A percentile compares a stretch with the other conserved stretches of the same genome.
Evolutionary conservation across 2,329 filamentous ascomycete genomes (phyloP).

Genomic region (Aureobasidium uvarum): DNA sequence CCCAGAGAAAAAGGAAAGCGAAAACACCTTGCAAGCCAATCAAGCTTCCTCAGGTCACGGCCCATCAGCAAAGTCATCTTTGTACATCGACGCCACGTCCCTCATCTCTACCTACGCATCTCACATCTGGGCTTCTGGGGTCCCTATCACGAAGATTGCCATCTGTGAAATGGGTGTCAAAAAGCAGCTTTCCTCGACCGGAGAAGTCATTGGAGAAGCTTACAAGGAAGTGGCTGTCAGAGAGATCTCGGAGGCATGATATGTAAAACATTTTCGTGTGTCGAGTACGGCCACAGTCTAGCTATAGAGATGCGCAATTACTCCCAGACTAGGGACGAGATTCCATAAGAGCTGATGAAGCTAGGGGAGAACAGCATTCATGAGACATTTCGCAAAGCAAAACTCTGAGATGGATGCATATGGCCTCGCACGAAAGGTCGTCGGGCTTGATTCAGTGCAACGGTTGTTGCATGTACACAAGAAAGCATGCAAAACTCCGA

Average conservation of each 20-base stretch:
- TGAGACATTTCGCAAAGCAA: too few relatives aligned
- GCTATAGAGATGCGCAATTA: too few relatives aligned
- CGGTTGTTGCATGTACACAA: background rate
- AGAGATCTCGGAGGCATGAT: too few relatives aligned
- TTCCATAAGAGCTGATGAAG: too few relatives aligned
- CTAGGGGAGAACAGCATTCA: too few relatives aligned
- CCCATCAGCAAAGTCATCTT: conserved; percentile 38
- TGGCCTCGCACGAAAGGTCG: too few relatives aligned
- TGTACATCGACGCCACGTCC: conserved; percentile 44
- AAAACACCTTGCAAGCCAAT: conserved; percentile 20
- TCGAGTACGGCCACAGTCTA: too few relatives aligned
- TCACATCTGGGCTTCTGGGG: conserved; percentile 67
- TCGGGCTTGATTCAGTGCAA: background rate
- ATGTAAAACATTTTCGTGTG: too few relatives aligned
- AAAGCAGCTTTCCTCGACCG: conserved; percentile 53
- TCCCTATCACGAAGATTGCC: conserved; percentile 67
- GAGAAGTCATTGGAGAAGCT: conserved; percentile 52
- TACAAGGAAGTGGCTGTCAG: conserved; percentile 51
- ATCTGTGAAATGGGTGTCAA: conserved; percentile 89
- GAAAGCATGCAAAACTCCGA: background rate
- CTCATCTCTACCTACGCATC: conserved; percentile 58
- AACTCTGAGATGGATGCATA: too few relatives aligned
- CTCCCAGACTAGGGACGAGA: too few relatives aligned
- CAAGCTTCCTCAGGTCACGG: conserved; percentile 36
- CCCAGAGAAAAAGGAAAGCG: background rate